Percentiles rank a stretch among this genome's conserved stretches.
Conservation (phyloP, 2,329 filamentous ascomycete species). For the Endothia cerciana region DNA sequence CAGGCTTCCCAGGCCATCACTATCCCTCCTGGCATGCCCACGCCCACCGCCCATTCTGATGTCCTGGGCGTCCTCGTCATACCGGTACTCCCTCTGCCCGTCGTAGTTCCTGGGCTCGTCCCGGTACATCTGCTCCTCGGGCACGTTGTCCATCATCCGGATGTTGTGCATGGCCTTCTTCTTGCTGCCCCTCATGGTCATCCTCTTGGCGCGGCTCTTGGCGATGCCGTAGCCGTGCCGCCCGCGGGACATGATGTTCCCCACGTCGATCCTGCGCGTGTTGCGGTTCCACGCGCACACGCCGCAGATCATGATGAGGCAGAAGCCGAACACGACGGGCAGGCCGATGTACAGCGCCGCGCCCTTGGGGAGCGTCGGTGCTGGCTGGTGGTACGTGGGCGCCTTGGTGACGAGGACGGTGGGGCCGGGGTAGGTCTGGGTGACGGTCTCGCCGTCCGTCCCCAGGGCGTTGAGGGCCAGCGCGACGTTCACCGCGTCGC, state of each 20-base stretch:
- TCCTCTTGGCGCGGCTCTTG: slow-evolving; percentile 40
- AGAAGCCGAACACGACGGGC: slow-evolving; percentile 52
- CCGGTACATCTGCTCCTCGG: slow-evolving; percentile 35
- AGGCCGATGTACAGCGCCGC: slow-evolving; percentile 57
- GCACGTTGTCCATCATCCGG: slow-evolving; percentile 46
- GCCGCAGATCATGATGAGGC: slow-evolving; percentile 55
- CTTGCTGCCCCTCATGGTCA: slow-evolving; percentile 37
- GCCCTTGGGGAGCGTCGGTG: slow-evolving; percentile 40
- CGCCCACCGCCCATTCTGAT: slow-evolving; percentile 16
- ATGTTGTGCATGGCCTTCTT: slow-evolving; percentile 43
- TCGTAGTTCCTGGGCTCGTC: slow-evolving; percentile 19
- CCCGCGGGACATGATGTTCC: slow-evolving; percentile 54
- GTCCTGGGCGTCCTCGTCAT: slow-evolving; percentile 37
- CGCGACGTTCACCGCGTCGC: slow-evolving; percentile 52
- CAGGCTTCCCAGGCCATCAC: slow-evolving; percentile 54
- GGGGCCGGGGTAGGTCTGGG: slow-evolving; percentile 39
- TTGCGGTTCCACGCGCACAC: slow-evolving; percentile 60
- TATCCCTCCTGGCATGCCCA: slow-evolving; percentile 44
- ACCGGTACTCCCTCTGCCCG: slow-evolving; percentile 34
- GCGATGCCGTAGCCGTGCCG: slow-evolving; percentile 48
- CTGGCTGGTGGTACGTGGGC: slow-evolving; percentile 39
- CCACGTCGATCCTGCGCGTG: slow-evolving; percentile 53
- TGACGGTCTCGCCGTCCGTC: slow-evolving; percentile 35
- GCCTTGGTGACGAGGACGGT: slow-evolving; percentile 46
- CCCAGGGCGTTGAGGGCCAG: slow-evolving; percentile 47